Percentiles rank a stretch among this genome's conserved stretches.
phyloP scores from a whole-genome alignment of 257 asterid species.

The Buddleja alternifolia region DNA sequence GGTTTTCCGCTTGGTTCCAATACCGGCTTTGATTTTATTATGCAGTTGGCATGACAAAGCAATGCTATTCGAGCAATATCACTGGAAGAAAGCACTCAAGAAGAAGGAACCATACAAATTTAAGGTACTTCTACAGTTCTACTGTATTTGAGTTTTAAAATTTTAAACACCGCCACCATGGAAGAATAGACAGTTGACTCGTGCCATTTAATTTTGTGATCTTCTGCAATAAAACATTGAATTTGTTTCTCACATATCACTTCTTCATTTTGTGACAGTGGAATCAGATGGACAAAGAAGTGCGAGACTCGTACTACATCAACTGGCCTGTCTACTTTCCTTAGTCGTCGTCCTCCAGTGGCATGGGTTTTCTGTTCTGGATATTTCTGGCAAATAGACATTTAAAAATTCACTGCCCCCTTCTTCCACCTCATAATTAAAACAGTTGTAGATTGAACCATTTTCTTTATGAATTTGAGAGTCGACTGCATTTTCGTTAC shows the following conservation, averaged over 20 bases:
- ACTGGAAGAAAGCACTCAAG: constrained; percentile 86
- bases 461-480: constrained; percentile 15
- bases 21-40: constrained; percentile 11
- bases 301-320: constrained; percentile 82
- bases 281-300: constrained; percentile 64
- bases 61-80: constrained; percentile 87
- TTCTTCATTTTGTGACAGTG: constrained; percentile 56
- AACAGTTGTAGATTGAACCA: constrained; percentile 14
- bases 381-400: constrained; percentile 7
- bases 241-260: constrained; percentile 22
- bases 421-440: neutral
- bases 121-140: constrained; percentile 52
- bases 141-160: constrained; percentile 8
- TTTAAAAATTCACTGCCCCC: neutral
- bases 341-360: constrained; percentile 28
- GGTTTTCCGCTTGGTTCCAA: neutral
- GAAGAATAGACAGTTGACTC: neutral
- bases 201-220: neutral
- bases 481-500: too few relatives aligned
- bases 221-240: neutral
- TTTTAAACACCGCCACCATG: neutral
- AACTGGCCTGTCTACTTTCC: constrained; percentile 91
- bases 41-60: constrained; percentile 96
- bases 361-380: constrained; percentile 6
- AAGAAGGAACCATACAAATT: constrained; percentile 75